Base-by-base conservation (phyloP, 2,329 filamentous ascomycete genomes). In the Xylaria sp. region DNA sequence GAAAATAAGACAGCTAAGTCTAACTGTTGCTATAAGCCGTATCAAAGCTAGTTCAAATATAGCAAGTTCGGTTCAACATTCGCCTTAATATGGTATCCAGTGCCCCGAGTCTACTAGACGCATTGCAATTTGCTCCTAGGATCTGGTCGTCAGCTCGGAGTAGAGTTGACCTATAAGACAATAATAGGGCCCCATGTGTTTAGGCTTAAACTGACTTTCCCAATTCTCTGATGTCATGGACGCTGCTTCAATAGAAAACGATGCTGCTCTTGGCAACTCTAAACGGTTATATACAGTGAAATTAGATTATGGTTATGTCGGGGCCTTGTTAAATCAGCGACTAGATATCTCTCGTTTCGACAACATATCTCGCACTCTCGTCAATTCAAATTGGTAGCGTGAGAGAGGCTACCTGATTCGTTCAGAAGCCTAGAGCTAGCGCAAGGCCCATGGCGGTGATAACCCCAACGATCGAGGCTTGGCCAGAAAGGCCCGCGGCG, bases 361-460 rank as follows among this genome's bases (percentile, higher is more conserved):
- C 21, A 48, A 23, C 11, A 29, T 15, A 10, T 1, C 33, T 19
- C 27, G 7, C 13, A 19, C 9, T 23, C 57, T 33, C 29, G 23
- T 31, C 19, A 19, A 43, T 17, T 47, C 9, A 13, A 19, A 33
- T 10, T 3, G 21, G 21, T 35, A 38, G 21, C 11, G 27, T 7
- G 40, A 41, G 10, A 40, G 21, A n/a, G 33, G 19, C 21, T 13
- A 2, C 11, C 31, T 35, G 11, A 21, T 35, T 15, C n/a, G 19
- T 37, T 51, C 67, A 72, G 55, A 67, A 69, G 54, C 70, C 68
- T 6, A 71, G 65, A 40, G 63, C 62, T 11, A 72, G 58, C 17
- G 68, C 66, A 23, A 62, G 66, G 25, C 52, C 71, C 25, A 73
- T 65, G n/a, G 70, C 71, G 35, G 68, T 43, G 4, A 71, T 63